These are phyloP conservation scores for Termitomyces sp. DNA, from an alignment of 768 basidiomycete species.

Conservation along the genomic window DNA sequence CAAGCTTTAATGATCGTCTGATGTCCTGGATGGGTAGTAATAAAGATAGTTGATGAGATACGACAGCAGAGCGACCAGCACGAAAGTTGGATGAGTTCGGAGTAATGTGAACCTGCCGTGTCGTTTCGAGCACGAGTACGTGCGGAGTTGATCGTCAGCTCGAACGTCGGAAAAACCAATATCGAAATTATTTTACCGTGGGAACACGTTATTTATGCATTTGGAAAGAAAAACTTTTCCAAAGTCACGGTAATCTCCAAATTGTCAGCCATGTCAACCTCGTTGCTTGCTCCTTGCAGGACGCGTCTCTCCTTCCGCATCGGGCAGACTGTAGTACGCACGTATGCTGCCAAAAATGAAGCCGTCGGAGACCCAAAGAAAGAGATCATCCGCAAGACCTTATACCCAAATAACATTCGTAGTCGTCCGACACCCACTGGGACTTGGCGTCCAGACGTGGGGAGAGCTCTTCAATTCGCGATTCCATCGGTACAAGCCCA, in stretches of 20 bases:
- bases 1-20: neutral
- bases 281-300: conserved; percentile 32
- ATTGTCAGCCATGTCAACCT: conserved; percentile 17
- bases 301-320: conserved; percentile 28
- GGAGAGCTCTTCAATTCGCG: conserved; percentile 71
- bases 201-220: neutral
- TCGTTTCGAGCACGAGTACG: neutral
- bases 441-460: conserved; percentile 80
- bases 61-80: neutral
- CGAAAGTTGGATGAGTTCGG: too few species aligned
- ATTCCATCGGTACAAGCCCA: conserved; percentile 88
- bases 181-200: neutral
- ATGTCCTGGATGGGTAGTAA: neutral
- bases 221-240: neutral
- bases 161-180: neutral
- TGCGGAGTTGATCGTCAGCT: neutral
- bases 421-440: conserved; percentile 74
- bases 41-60: neutral
- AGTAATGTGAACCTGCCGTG: neutral
- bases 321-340: conserved; percentile 21
- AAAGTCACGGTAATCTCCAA: neutral
- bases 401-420: conserved; percentile 77
- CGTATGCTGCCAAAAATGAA: conserved; percentile 42
- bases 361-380: conserved; percentile 53
- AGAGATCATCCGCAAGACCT: conserved; percentile 70